Conservation (phyloP, 2,329 filamentous ascomycete species). For the Phaeophleospora eucalypticola region DNA sequence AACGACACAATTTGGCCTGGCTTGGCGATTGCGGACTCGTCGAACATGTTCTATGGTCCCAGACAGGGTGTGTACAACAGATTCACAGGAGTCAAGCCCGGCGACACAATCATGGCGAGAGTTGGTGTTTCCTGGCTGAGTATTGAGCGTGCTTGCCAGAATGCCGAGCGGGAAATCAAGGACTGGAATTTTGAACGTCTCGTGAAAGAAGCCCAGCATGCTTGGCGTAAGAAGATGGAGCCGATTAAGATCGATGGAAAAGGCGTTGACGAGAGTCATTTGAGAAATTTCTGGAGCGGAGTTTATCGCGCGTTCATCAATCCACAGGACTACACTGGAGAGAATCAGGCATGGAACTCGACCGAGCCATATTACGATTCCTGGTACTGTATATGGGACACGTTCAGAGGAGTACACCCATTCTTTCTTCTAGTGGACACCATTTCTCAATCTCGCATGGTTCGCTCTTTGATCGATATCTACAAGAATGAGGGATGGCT, state of each 20-base stretch:
- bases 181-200: slow-evolving; percentile 58
- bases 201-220: slow-evolving; percentile 36
- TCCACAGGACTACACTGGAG: slow-evolving; percentile 44
- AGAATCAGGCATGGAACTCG: slow-evolving; percentile 43
- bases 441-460: slow-evolving; percentile 57
- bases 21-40: slow-evolving; percentile 28
- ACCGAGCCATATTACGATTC: slow-evolving; percentile 43
- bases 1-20: slow-evolving; percentile 45
- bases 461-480: slow-evolving; percentile 65
- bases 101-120: slow-evolving; percentile 55
- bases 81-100: slow-evolving; percentile 24
- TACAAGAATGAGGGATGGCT: slow-evolving; percentile 67
- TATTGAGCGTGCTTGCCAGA: slow-evolving; percentile 59
- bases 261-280: slow-evolving; percentile 33
- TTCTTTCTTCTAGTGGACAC: slow-evolving; percentile 68
- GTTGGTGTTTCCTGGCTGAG: slow-evolving; percentile 68
- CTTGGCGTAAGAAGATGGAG: slow-evolving; percentile 38
- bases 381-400: slow-evolving; percentile 55
- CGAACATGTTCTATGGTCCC: slow-evolving; percentile 30
- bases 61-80: slow-evolving; percentile 28
- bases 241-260: slow-evolving; percentile 35
- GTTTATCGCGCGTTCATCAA: slow-evolving; percentile 43
- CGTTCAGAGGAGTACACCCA: slow-evolving; percentile 51
- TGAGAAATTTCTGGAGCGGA: slow-evolving; percentile 41
- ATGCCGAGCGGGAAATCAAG: slow-evolving; percentile 64